These are phyloP conservation scores for Quillaja saponaria DNA, from an alignment of 306 rosid species.

Conservation along the genomic window DNA sequence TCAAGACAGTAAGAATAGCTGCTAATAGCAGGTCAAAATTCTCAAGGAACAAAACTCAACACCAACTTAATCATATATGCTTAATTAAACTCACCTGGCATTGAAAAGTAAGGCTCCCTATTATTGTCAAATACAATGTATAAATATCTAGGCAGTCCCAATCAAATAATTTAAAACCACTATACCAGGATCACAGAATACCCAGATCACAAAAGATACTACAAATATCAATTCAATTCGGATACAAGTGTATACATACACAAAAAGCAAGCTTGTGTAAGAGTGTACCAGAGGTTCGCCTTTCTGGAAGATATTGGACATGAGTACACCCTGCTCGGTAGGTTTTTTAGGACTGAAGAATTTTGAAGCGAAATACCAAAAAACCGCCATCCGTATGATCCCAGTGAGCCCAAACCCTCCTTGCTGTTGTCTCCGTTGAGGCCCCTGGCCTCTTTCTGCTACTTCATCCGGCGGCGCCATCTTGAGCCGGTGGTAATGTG, in stretches of 20 bases:
- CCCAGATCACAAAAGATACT: not conserved
- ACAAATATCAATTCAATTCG: not conserved
- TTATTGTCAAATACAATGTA: too few relatives aligned
- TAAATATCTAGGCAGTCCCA: not conserved
- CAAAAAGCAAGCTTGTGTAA: not conserved
- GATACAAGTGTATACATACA: not conserved
- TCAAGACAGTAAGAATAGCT: too few relatives aligned
- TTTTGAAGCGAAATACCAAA: slow-evolving; percentile 98
- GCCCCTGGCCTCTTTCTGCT: slow-evolving; percentile 42
- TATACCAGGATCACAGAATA: not conserved
- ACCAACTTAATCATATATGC: too few relatives aligned
- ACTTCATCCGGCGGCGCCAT: slow-evolving; percentile 76
- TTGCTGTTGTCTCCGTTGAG: slow-evolving; percentile 45
- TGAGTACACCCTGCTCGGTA: slow-evolving; percentile 58
- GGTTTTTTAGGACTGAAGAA: slow-evolving; percentile 79
- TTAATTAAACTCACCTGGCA: too few relatives aligned
- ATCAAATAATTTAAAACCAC: not conserved
- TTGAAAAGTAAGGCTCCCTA: too few relatives aligned
- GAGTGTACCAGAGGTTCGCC: slow-evolving; percentile 61
- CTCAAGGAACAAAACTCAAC: too few relatives aligned
- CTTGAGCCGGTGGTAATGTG: slow-evolving; percentile 19
- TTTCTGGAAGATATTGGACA: slow-evolving; percentile 74
- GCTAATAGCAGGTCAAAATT: too few relatives aligned
- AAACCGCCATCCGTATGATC: slow-evolving; percentile 84
- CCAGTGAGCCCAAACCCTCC: slow-evolving; percentile 77